These are phyloP conservation scores for Melampsora occidentalis DNA, from an alignment of 1,284 basidiomycete species.

Conservation along the genomic window DNA sequence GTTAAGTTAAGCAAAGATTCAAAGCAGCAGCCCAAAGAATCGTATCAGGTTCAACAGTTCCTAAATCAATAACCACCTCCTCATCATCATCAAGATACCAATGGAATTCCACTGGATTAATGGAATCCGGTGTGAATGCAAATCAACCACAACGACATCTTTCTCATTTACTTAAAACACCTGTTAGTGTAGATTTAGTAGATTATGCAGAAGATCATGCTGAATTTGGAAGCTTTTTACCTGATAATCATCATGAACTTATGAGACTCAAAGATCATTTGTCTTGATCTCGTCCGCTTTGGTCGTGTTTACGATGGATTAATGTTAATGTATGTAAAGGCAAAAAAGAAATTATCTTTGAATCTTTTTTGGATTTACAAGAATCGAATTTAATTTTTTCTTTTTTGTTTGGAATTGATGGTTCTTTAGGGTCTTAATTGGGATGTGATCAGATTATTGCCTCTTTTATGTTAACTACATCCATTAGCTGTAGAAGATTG, in stretches of 20 bases:
- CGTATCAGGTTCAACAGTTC: not conserved
- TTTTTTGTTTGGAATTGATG: not conserved
- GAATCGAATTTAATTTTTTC: not conserved
- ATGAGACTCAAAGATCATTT: not conserved
- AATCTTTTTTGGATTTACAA: too few species aligned
- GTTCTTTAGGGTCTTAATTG: constrained; percentile 28
- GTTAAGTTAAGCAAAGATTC: not conserved
- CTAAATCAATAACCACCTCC: too few species aligned
- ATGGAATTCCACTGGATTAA: constrained; percentile 8
- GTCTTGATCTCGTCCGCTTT: constrained; percentile 1
- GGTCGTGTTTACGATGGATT: constrained; percentile 32
- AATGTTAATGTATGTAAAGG: constrained; percentile 34
- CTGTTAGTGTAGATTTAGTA: constrained; percentile 20
- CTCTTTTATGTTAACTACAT: constrained; percentile 19
- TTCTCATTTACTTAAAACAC: constrained; percentile 14
- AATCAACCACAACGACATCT: constrained; percentile 28
- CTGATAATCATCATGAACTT: not conserved
- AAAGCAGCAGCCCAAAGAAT: constrained; percentile 1
- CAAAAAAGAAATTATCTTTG: too few species aligned
- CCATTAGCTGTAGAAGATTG: constrained; percentile 37
- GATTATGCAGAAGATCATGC: constrained; percentile 30
- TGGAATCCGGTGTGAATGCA: constrained; percentile 25
- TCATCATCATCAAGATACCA: constrained; percentile 6
- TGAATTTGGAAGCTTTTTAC: constrained; percentile 1
- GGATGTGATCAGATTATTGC: constrained; percentile 31